Evolutionary conservation across 345 rosid species (phyloP), one percentile per base, ranked within the genome.

Genomic region (Hypericum androsaemum): DNA sequence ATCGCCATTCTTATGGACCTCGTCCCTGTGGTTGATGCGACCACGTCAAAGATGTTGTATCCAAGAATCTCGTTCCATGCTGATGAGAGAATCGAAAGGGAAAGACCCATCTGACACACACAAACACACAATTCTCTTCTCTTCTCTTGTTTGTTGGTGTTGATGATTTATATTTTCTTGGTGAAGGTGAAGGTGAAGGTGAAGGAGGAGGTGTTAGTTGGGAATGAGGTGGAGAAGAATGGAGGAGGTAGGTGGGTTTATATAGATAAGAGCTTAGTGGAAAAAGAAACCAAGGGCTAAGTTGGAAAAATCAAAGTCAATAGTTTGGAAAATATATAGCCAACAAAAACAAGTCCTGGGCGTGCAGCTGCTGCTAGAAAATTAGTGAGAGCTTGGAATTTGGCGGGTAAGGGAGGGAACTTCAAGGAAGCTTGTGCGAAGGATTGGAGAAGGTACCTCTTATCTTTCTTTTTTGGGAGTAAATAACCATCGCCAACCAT

Each of bases 71-170:
- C 71, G 39, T 45, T 65, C 77, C 82, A 70, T 15, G 68, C 66
- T 10, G 82, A 62, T 16, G 74, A 53, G 50, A 74, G 71, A 3
- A 72, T 28, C 16, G 82, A 74, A 41, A 76, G 60, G 50, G 77
- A 79, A 41, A 72, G 64, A 0, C 85, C 85, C 89, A 82, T 79
- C 4, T 28, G 47, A 41, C 50, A 68, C 35, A 55, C 48, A 38
- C 13, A 17, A 50, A 22, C 17, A 7, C 28, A 45, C 59, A 51
- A 45, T 57, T 47, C 50, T 54, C 40, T 60, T 59, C 56, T 63
- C 2, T 37, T 13, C 32, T 48, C 41, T 44, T 41, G 37, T 56
- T 14, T 2, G 36, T 37, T 14, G 48, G 48, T 63, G 62, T 61
- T 22, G 32, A 22, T 22, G 32, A 4, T 22, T 22, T 22, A 4